These are phyloP conservation scores for Neurospora cerealis DNA, from an alignment of 495 filamentous ascomycete species.

Conservation along the genomic window DNA sequence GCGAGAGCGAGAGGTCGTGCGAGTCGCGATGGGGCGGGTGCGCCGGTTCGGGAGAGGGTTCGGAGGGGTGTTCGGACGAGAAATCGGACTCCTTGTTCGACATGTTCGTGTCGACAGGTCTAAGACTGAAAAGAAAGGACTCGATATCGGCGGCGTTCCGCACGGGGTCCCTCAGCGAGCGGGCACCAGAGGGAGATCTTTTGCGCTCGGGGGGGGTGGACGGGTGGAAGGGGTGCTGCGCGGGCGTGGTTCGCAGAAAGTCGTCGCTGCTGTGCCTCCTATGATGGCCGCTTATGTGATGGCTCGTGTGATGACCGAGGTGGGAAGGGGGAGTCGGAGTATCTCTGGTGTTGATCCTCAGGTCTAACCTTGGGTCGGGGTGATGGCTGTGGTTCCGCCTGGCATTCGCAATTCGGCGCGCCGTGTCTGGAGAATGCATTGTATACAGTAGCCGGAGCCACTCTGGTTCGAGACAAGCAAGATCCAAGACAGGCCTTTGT, in stretches of 20 bases:
- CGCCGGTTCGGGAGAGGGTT: constrained; percentile 17
- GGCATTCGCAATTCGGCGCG: not conserved
- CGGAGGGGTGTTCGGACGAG: not conserved
- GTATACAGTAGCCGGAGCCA: not conserved
- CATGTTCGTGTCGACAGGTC: constrained; percentile 22
- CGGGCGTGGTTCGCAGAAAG: not conserved
- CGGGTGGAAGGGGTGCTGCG: not conserved
- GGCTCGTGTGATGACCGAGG: not conserved
- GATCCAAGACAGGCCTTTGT: not conserved
- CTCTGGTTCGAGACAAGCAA: not conserved
- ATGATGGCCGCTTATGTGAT: not conserved
- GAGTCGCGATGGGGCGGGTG: constrained; percentile 50
- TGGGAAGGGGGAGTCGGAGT: not conserved
- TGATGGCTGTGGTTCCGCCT: not conserved
- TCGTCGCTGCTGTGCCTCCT: not conserved
- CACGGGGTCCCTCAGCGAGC: constrained; percentile 16
- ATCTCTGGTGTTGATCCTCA: not conserved
- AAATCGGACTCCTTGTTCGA: constrained; percentile 20
- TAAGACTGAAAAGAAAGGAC: constrained; percentile 23
- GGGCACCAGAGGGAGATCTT: constrained; percentile 6
- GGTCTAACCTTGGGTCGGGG: not conserved
- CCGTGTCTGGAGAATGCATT: not conserved
- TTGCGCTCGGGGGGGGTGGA: not conserved
- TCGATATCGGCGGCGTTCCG: constrained; percentile 23
- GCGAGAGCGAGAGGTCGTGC: constrained; percentile 74